Conservation (phyloP, 345 rosid species). For the Cochlearia excelsa region DNA sequence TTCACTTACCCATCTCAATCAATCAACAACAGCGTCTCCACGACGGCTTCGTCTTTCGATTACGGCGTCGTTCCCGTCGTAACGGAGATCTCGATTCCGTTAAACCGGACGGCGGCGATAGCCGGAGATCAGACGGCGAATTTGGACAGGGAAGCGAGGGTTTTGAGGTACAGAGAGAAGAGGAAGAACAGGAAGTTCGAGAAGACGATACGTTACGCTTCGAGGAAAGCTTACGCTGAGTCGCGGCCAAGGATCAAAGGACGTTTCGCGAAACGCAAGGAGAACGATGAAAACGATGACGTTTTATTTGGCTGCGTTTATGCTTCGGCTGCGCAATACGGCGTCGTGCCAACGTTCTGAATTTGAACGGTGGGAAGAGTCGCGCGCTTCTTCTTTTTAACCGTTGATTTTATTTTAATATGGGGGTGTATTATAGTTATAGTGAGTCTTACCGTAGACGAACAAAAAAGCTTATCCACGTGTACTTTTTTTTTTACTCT, state of each 20-base stretch:
- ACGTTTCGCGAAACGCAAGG: slow-evolving; percentile 78
- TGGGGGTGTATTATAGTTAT: slow-evolving; percentile 18
- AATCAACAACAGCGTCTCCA: slow-evolving; percentile 47
- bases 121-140: slow-evolving; percentile 29
- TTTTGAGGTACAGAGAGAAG: slow-evolving; percentile 92
- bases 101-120: slow-evolving; percentile 33
- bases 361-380: background rate
- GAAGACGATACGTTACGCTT: slow-evolving; percentile 94
- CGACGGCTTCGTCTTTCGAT: slow-evolving; percentile 67
- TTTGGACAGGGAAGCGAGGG: slow-evolving; percentile 81
- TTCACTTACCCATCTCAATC: slow-evolving; percentile 46
- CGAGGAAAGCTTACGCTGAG: slow-evolving; percentile 92
- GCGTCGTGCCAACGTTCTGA: slow-evolving; percentile 72
- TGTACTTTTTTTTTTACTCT: too few relatives aligned
- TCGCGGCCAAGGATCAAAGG: slow-evolving; percentile 94
- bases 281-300: slow-evolving; percentile 41
- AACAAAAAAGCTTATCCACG: background rate
- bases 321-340: slow-evolving; percentile 44
- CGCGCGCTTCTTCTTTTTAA: background rate
- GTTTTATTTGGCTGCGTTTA: slow-evolving; percentile 24
- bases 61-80: slow-evolving; percentile 83
- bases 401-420: slow-evolving; percentile 7
- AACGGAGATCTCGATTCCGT: slow-evolving; percentile 64
- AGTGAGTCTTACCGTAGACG: slow-evolving; percentile 37
- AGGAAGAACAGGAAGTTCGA: slow-evolving; percentile 92